Conservation (phyloP, 805 yeast species). For the Debaryomyces prosopidis region DNA sequence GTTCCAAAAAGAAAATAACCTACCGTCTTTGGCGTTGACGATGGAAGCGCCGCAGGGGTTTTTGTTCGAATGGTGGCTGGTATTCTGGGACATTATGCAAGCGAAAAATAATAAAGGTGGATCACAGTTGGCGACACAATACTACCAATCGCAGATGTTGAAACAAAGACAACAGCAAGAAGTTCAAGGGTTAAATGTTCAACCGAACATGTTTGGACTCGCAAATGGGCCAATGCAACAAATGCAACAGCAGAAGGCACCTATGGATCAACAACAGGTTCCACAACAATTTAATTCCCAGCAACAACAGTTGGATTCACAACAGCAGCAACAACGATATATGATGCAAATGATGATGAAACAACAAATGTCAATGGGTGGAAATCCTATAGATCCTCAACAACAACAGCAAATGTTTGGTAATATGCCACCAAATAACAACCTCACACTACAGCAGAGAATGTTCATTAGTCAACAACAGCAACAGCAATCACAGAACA, state of each 20-base stretch:
- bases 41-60: conserved; percentile 89
- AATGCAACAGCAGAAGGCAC: conserved; percentile 13
- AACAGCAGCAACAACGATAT: conserved; percentile 13
- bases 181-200: conserved; percentile 39
- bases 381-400: conserved; percentile 13
- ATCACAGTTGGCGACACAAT: conserved; percentile 63
- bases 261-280: conserved; percentile 3
- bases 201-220: conserved; percentile 16
- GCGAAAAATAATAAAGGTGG: conserved; percentile 72
- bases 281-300: conserved; percentile 13
- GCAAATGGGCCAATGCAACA: conserved; percentile 18
- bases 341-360: conserved; percentile 17
- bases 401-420: conserved; percentile 19
- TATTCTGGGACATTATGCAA: conserved; percentile 91
- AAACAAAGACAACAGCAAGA: conserved; percentile 62
- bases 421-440: conserved; percentile 14
- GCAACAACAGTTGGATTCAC: conserved; percentile 9
- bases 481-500: conserved; percentile 20
- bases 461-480: conserved; percentile 27
- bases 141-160: conserved; percentile 61
- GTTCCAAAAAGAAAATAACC: conserved; percentile 38
- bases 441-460: conserved; percentile 28
- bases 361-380: conserved; percentile 12
- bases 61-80: conserved; percentile 93
- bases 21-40: conserved; percentile 52